Conservation (phyloP, 2,329 filamentous ascomycete genomes). For the Hirsutella minnesotensis region DNA sequence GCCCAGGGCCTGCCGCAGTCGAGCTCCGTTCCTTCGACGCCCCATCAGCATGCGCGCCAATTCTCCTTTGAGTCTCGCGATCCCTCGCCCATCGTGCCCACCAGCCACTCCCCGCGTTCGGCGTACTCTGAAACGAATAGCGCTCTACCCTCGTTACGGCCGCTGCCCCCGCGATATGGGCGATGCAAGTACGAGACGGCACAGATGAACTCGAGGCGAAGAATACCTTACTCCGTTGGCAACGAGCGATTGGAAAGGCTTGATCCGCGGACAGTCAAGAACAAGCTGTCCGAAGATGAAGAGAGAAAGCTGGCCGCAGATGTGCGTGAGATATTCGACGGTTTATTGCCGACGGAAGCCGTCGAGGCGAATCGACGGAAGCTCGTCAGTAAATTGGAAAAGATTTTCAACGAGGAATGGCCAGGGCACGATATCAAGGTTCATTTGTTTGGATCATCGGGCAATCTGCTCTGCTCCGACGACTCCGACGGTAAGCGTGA, state of each 20-base stretch:
- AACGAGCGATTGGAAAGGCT: conserved; percentile 63
- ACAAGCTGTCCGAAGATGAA: conserved; percentile 57
- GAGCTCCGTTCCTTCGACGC: conserved; percentile 86
- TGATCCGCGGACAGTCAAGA: conserved; percentile 61
- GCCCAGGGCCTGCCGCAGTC: conserved; percentile 43
- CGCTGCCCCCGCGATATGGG: conserved; percentile 44
- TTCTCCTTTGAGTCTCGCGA: conserved; percentile 67
- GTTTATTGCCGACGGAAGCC: conserved; percentile 68
- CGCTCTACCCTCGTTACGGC: conserved; percentile 54
- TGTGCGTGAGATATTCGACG: conserved; percentile 75
- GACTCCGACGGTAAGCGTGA: conserved; percentile 86
- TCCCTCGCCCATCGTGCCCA: conserved; percentile 67
- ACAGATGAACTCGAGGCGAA: conserved; percentile 65
- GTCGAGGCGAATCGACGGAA: conserved; percentile 65
- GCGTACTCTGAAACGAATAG: conserved; percentile 82
- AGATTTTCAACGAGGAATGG: conserved; percentile 81
- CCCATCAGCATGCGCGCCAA: conserved; percentile 76
- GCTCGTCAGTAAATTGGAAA: conserved; percentile 79
- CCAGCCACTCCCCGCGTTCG: conserved; percentile 77
- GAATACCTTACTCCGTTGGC: conserved; percentile 89
- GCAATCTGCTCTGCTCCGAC: conserved; percentile 86
- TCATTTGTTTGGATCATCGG: conserved; percentile 94
- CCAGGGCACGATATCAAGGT: conserved; percentile 83
- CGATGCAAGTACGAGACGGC: conserved; percentile 85
- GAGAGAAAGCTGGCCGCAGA: conserved; percentile 67